Evolutionary conservation across 305 asterid species (phyloP).

Genomic region (Solanum chacoense): DNA sequence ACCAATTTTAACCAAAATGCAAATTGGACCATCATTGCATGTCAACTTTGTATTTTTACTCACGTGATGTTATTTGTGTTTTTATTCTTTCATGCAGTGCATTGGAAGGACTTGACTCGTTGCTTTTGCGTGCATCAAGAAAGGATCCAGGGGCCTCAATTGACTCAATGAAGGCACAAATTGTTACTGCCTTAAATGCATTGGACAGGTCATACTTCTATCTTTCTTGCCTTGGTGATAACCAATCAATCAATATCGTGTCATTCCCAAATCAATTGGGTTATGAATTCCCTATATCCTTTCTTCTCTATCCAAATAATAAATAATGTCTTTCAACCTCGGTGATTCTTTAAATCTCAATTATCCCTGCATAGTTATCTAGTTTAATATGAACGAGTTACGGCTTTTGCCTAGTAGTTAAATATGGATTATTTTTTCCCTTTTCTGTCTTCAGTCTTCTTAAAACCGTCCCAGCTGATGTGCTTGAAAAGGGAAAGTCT

Average conservation of each 20-base stretch:
- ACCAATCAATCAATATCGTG: neutral
- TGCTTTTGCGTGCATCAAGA: constrained; percentile 77
- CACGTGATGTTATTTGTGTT: neutral
- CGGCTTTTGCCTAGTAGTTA: neutral
- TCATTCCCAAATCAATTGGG: neutral
- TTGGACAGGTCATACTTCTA: constrained; percentile 45
- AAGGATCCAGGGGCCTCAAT: constrained; percentile 44
- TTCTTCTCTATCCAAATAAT: neutral
- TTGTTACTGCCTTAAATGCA: constrained; percentile 44
- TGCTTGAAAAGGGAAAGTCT: constrained; percentile 70
- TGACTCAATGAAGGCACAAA: constrained; percentile 52
- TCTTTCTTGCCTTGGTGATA: neutral
- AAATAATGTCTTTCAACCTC: neutral
- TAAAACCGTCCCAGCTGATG: constrained; percentile 65
- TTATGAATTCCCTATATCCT: neutral
- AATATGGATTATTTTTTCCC: neutral
- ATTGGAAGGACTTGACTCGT: constrained; percentile 89
- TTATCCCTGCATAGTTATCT: neutral
- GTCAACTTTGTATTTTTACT: neutral
- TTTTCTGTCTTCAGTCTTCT: constrained; percentile 46
- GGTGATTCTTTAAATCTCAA: neutral
- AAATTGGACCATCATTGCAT: neutral
- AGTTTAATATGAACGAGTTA: neutral
- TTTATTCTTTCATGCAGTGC: constrained; percentile 30
- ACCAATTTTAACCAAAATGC: neutral